Evolutionary conservation across 352 stramenopile genomes (phyloP).

Genomic region (Phytophthora foliorum): DNA sequence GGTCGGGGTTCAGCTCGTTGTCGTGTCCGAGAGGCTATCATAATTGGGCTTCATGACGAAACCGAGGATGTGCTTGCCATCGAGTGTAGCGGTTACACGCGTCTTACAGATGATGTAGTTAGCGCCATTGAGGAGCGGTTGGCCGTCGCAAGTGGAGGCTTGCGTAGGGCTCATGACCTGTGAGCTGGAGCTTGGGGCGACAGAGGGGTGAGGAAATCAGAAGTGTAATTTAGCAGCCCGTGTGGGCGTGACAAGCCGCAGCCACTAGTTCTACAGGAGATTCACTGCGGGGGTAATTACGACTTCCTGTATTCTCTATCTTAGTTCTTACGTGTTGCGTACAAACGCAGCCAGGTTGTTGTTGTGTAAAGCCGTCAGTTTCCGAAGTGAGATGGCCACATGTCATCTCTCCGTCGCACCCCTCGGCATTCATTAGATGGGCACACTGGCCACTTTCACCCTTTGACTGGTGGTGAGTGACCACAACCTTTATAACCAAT

Average conservation of each 20-base stretch:
- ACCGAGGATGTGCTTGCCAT: neutral
- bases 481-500: too few species aligned
- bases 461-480: too few species aligned
- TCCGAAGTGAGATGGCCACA: too few species aligned
- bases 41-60: neutral
- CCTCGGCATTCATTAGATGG: too few species aligned
- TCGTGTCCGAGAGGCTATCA: neutral
- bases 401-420: too few species aligned
- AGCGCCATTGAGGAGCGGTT: neutral
- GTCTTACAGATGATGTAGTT: neutral
- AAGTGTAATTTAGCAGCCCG: neutral
- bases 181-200: too few species aligned
- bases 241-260: neutral
- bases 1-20: neutral
- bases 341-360: too few species aligned
- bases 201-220: neutral
- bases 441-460: too few species aligned
- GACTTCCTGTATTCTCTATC: too few species aligned
- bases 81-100: neutral
- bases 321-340: too few species aligned
- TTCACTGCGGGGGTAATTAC: too few species aligned
- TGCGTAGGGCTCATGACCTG: neutral
- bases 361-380: too few species aligned
- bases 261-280: neutral
- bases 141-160: neutral